Evolutionary conservation across 257 asterid genomes (phyloP).

Genomic region (Schizonepeta tenuifolia): DNA sequence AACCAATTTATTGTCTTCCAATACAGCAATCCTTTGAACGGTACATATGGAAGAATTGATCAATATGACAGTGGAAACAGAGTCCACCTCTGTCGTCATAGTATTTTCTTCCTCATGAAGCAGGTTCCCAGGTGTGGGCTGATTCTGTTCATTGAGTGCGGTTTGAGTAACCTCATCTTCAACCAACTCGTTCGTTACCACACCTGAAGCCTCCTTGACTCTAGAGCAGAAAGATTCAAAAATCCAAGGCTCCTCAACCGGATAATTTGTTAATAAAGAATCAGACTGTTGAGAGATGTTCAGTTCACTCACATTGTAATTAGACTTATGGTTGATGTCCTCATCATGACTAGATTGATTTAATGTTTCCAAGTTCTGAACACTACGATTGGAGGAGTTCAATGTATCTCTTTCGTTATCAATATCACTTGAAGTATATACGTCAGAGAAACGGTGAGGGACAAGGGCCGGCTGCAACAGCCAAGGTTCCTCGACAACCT

Average conservation of each 20-base stretch:
- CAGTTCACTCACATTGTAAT: constrained; percentile 34
- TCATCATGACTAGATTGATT: constrained; percentile 30
- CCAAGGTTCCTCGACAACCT: constrained; percentile 92
- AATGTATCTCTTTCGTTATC: constrained; percentile 40
- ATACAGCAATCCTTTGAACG: constrained; percentile 91
- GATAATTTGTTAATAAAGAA: constrained; percentile 39
- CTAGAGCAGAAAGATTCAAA: constrained; percentile 46
- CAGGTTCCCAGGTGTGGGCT: constrained; percentile 45
- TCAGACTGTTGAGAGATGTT: constrained; percentile 33
- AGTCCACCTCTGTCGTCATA: constrained; percentile 47
- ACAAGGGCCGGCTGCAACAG: constrained; percentile 53
- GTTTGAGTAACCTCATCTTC: constrained; percentile 42
- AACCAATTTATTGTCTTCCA: constrained; percentile 82
- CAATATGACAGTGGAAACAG: constrained; percentile 72
- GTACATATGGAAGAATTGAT: constrained; percentile 96
- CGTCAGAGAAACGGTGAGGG: constrained; percentile 41
- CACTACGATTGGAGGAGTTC: constrained; percentile 37
- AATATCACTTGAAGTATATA: constrained; percentile 40
- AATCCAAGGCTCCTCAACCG: constrained; percentile 96
- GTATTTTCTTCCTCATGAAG: constrained; percentile 54
- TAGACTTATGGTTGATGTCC: constrained; percentile 37
- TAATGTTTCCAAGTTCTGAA: constrained; percentile 39
- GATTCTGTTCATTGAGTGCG: constrained; percentile 43
- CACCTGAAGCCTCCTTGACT: constrained; percentile 35
- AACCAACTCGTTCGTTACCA: constrained; percentile 33